Percentiles rank a stretch among this genome's conserved stretches.
phyloP scores from a whole-genome alignment of 192 early-diverging fungal species.

The Coemansia sp. region DNA sequence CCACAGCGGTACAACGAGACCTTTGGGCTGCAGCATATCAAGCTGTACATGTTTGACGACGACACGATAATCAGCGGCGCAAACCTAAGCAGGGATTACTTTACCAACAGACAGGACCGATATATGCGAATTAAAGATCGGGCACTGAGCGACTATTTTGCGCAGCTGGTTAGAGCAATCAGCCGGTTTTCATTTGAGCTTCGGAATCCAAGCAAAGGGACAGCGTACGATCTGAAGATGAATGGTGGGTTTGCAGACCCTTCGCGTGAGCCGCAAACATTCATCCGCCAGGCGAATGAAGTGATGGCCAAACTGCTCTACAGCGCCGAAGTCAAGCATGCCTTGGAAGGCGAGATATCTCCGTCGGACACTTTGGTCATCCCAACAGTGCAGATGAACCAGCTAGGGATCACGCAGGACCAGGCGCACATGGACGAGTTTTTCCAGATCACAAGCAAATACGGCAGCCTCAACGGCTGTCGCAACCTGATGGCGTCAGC shows the following conservation, averaged over 20 bases:
- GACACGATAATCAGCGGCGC: conserved; percentile 77
- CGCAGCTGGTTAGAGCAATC: conserved; percentile 61
- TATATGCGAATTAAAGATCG: conserved; percentile 71
- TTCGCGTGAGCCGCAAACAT: conserved; percentile 54
- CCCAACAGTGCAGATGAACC: conserved; percentile 86
- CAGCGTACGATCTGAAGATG: conserved; percentile 18
- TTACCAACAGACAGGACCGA: conserved; percentile 92
- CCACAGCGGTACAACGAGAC: conserved; percentile 90
- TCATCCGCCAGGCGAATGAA: conserved; percentile 55
- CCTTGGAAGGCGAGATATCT: conserved; percentile 3
- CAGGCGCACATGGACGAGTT: conserved; percentile 61
- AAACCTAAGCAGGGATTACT: conserved; percentile 92
- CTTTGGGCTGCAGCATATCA: conserved; percentile 94
- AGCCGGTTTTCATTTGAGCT: conserved; percentile 61
- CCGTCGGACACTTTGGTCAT: conserved; percentile 65
- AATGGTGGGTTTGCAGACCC: conserved; percentile 53
- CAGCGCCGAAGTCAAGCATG: conserved; percentile 16
- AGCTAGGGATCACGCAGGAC: conserved; percentile 79
- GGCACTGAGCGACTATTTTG: conserved; percentile 68
- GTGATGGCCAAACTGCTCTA: conserved; percentile 55
- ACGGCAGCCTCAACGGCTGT: conserved; percentile 44
- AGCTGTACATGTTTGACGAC: conserved; percentile 89
- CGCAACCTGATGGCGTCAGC: conserved; percentile 77
- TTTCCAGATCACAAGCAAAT: conserved; percentile 54
- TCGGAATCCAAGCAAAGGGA: conserved; percentile 6